Conservation (phyloP, 2,329 filamentous ascomycete genomes). For the Fusarium torreyae region DNA sequence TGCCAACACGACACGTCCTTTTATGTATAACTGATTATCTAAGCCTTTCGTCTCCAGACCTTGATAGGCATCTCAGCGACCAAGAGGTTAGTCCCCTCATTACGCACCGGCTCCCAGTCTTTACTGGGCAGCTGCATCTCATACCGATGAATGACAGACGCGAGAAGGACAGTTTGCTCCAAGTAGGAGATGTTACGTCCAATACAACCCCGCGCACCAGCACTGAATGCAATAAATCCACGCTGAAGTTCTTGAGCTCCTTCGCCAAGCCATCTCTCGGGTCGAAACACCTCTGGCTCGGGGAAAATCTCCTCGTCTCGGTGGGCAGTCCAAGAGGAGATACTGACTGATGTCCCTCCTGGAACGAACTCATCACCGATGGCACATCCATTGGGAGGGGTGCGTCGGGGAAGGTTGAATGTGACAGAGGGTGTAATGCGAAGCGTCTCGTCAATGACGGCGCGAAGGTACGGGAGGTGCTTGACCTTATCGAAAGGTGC, state of each 20-base stretch:
- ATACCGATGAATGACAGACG: too few relatives aligned
- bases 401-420: constrained; percentile 3
- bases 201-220: constrained; percentile 5
- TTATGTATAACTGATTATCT: too few relatives aligned
- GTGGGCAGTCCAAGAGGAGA: constrained; percentile 4
- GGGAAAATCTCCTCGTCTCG: constrained; percentile 2
- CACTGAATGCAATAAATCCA: constrained; percentile 7
- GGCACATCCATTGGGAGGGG: not conserved
- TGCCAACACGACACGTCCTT: too few relatives aligned
- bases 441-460: constrained; percentile 9
- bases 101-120: too few relatives aligned
- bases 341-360: not conserved
- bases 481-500: not conserved
- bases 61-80: too few relatives aligned
- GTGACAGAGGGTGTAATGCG: not conserved
- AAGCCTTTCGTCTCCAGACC: too few relatives aligned
- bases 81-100: too few relatives aligned
- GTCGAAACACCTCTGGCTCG: constrained; percentile 2
- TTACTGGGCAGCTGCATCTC: too few relatives aligned
- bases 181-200: not conserved
- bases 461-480: constrained; percentile 5
- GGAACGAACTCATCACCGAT: constrained; percentile 13
- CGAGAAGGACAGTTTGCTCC: too few relatives aligned
- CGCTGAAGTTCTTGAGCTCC: not conserved
- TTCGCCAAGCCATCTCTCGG: constrained; percentile 10